These are phyloP conservation scores for Cystobasidium slooffiae DNA, from an alignment of 1,284 basidiomycete genomes.

Conservation along the genomic window DNA sequence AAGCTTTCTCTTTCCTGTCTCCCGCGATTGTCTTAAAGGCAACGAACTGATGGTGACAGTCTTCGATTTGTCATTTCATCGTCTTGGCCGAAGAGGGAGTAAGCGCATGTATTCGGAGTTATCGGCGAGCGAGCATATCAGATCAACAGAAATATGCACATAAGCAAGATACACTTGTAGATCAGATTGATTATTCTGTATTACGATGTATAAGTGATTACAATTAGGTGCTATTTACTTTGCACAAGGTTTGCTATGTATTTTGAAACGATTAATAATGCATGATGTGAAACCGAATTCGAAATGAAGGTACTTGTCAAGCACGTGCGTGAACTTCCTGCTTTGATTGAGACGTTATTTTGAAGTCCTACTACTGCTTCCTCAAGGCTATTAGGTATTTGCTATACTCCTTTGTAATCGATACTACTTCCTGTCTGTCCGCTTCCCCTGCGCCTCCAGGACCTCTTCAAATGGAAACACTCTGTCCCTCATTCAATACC, in stretches of 20 bases:
- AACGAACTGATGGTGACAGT: too few species aligned
- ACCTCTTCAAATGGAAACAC: not conserved
- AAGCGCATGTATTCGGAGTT: too few species aligned
- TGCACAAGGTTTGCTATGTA: not conserved
- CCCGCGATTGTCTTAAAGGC: too few species aligned
- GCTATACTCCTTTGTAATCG: not conserved
- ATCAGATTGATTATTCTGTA: not conserved
- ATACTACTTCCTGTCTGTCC: not conserved
- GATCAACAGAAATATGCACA: too few species aligned
- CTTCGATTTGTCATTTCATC: too few species aligned
- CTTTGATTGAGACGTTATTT: not conserved
- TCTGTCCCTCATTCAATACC: slow-evolving; percentile 7
- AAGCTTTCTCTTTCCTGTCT: too few species aligned
- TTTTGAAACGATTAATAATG: not conserved
- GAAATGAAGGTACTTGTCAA: not conserved
- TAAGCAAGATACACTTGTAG: not conserved
- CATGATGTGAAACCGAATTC: too few species aligned
- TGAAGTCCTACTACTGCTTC: not conserved
- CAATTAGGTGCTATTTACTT: slow-evolving; percentile 4
- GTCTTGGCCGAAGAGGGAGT: too few species aligned
- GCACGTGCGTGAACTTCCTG: slow-evolving; percentile 5
- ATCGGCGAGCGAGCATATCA: too few species aligned
- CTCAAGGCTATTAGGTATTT: not conserved
- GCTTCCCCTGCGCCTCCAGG: too few species aligned
- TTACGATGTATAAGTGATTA: not conserved